Conservation (phyloP, 1,139 yeast genomes). For the Groenewaldozyma sp. region DNA sequence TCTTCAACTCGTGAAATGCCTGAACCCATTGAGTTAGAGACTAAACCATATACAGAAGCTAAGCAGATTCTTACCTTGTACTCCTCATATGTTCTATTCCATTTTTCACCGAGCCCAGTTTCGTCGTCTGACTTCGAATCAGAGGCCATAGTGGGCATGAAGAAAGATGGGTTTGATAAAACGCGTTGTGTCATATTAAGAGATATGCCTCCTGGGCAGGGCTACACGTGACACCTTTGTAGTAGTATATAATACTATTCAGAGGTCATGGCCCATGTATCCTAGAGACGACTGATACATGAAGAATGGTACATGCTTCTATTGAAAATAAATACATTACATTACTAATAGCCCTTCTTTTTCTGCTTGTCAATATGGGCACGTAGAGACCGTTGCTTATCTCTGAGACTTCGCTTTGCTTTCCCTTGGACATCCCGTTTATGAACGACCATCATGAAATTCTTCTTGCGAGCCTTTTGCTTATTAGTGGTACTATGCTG, state of each 20-base stretch:
- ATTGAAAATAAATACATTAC: background rate
- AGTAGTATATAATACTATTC: background rate
- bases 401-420: slow-evolving; percentile 79
- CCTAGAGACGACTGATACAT: background rate
- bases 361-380: slow-evolving; percentile 87
- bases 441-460: slow-evolving; percentile 97
- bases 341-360: slow-evolving; percentile 50
- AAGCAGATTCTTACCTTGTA: slow-evolving; percentile 18
- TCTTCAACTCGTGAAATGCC: slow-evolving; percentile 14
- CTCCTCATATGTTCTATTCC: slow-evolving; percentile 22
- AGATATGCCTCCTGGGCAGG: too few relatives aligned
- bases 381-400: slow-evolving; percentile 73
- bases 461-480: slow-evolving; percentile 97
- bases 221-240: too few relatives aligned
- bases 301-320: background rate
- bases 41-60: background rate
- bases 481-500: slow-evolving; percentile 87
- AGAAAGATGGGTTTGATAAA: too few relatives aligned
- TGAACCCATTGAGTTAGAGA: too few relatives aligned
- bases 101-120: slow-evolving; percentile 15
- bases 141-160: too few relatives aligned
- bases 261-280: background rate
- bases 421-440: slow-evolving; percentile 91
- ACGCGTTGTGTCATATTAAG: too few relatives aligned
- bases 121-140: too few relatives aligned